These are phyloP conservation scores for Rosa persica DNA, from an alignment of 306 rosid genomes.

Conservation along the genomic window DNA sequence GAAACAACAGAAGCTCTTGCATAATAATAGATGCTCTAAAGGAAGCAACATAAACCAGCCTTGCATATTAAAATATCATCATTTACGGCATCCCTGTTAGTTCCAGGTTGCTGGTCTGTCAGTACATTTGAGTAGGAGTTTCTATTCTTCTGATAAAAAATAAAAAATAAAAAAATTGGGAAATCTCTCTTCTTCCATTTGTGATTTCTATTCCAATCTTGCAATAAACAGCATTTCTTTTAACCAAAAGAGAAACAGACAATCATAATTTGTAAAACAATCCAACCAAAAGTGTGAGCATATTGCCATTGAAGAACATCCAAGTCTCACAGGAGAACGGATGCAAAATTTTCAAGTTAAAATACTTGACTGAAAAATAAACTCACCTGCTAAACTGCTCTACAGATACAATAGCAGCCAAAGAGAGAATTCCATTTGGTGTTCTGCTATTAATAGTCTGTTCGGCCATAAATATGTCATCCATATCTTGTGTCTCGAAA, in stretches of 20 bases:
- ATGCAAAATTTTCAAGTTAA: neutral
- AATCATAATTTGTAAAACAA: neutral
- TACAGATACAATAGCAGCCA: constrained; percentile 73
- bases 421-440: constrained; percentile 73
- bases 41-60: constrained; percentile 7
- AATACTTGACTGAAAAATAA: constrained; percentile 8
- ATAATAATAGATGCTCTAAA: neutral
- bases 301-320: neutral
- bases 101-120: neutral
- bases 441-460: constrained; percentile 67
- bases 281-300: neutral
- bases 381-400: constrained; percentile 99
- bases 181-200: neutral
- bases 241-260: neutral
- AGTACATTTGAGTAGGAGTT: neutral
- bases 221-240: too few species aligned
- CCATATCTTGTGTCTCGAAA: constrained; percentile 50
- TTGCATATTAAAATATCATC: neutral
- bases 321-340: neutral
- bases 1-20: constrained; percentile 24
- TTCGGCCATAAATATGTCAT: constrained; percentile 69
- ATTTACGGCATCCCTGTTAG: neutral
- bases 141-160: neutral
- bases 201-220: neutral
- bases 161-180: neutral